phyloP scores from a whole-genome alignment of 1,284 basidiomycete species.

The Trametes hirsuta region DNA sequence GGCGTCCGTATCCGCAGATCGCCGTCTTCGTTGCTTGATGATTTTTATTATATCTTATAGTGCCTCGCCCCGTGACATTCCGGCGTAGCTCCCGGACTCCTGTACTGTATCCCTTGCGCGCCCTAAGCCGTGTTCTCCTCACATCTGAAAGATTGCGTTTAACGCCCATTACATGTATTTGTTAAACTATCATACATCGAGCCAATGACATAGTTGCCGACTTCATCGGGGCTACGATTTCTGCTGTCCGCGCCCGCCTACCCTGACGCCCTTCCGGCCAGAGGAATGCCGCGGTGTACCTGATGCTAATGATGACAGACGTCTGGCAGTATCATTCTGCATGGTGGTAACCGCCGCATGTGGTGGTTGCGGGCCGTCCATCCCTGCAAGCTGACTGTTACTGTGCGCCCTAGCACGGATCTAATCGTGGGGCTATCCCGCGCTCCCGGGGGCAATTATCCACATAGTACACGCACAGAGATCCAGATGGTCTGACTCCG shows the following conservation, averaged over 20 bases:
- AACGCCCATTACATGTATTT: background rate
- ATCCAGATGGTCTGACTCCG: background rate
- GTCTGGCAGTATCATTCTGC: background rate
- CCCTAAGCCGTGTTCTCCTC: background rate
- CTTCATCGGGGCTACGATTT: background rate
- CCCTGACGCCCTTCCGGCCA: background rate
- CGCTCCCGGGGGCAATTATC: background rate
- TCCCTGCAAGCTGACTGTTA: constrained; percentile 1
- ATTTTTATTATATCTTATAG: background rate
- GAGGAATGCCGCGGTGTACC: background rate
- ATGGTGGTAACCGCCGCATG: background rate
- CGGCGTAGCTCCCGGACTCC: background rate
- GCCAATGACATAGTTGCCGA: constrained; percentile 5
- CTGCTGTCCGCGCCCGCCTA: background rate
- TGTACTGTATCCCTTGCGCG: background rate
- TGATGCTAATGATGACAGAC: background rate
- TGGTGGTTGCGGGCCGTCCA: background rate
- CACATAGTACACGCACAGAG: background rate
- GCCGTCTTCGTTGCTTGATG: background rate
- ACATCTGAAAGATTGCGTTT: background rate
- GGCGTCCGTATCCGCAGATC: background rate
- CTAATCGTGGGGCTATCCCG: background rate
- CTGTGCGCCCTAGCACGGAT: background rate
- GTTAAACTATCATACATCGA: background rate
- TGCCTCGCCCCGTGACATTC: background rate